Percentiles rank a stretch among this genome's conserved stretches.
These are phyloP conservation scores for Porodaedalea pini DNA, from an alignment of 1,284 basidiomycete species.

Conservation along the genomic window DNA sequence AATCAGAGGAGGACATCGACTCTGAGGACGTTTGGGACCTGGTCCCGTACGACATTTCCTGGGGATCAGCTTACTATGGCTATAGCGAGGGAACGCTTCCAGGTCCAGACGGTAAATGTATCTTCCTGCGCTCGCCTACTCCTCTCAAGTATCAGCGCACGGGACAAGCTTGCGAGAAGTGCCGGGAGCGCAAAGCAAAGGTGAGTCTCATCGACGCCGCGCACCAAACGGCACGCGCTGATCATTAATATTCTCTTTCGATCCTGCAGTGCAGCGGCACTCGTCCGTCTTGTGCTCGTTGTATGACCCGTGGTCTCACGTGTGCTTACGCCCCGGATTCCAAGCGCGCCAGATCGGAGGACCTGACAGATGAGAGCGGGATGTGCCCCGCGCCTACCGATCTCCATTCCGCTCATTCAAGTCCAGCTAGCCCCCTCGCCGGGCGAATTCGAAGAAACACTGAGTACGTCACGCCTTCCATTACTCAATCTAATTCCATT, in stretches of 20 bases:
- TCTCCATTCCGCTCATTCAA: not conserved
- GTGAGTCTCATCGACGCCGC: slow-evolving; percentile 25
- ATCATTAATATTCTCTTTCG: not conserved
- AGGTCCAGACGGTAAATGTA: slow-evolving; percentile 38
- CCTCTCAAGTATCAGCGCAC: slow-evolving; percentile 40
- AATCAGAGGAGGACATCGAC: slow-evolving; percentile 21
- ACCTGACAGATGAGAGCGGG: not conserved
- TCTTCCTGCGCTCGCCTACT: slow-evolving; percentile 42
- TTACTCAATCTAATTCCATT: not conserved
- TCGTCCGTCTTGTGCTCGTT: slow-evolving; percentile 39
- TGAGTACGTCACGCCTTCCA: slow-evolving; percentile 12
- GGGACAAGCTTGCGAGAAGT: slow-evolving; percentile 41
- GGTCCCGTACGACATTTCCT: slow-evolving; percentile 41
- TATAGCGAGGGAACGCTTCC: slow-evolving; percentile 39
- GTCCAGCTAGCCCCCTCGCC: not conserved
- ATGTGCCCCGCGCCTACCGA: not conserved
- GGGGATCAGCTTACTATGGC: slow-evolving; percentile 38
- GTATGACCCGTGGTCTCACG: slow-evolving; percentile 35
- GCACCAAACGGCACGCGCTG: slow-evolving; percentile 1
- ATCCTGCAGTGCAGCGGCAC: slow-evolving; percentile 39
- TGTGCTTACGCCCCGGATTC: slow-evolving; percentile 40
- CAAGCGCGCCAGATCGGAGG: slow-evolving; percentile 3
- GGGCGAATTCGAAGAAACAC: slow-evolving; percentile 15
- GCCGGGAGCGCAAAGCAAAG: slow-evolving; percentile 45
- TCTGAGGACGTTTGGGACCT: slow-evolving; percentile 39